Percentiles rank a stretch among this genome's conserved stretches.
These are phyloP conservation scores for Cryptosporidium tyzzeri DNA, from an alignment of 169 alveolate species.

Conservation along the genomic window DNA sequence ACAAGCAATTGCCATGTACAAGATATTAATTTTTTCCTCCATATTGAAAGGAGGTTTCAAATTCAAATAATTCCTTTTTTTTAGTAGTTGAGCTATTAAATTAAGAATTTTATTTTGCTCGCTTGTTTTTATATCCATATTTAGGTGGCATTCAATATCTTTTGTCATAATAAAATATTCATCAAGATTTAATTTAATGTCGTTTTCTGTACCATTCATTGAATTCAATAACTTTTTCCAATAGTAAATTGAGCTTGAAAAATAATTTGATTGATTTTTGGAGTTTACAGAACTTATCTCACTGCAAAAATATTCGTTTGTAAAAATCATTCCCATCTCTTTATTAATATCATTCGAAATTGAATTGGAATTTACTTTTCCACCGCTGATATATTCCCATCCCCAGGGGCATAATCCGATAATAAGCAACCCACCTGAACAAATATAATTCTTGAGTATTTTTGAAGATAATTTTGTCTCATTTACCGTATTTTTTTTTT, in stretches of 20 bases:
- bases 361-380: not conserved
- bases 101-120: conserved; percentile 20
- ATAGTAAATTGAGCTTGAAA: conserved; percentile 32
- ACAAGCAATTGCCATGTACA: conserved; percentile 22
- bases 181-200: not conserved
- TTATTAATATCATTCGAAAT: conserved; percentile 20
- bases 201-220: not conserved
- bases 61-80: conserved; percentile 7
- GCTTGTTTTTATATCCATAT: not conserved
- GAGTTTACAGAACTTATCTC: not conserved
- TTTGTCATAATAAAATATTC: conserved; percentile 15
- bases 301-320: conserved; percentile 19
- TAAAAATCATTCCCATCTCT: conserved; percentile 57
- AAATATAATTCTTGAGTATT: conserved; percentile 13
- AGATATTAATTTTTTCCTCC: conserved; percentile 2
- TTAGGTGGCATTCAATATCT: conserved; percentile 32
- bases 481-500: not conserved
- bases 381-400: conserved; percentile 41
- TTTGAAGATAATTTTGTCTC: conserved; percentile 6
- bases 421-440: conserved; percentile 14
- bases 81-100: conserved; percentile 25
- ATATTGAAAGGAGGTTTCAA: conserved; percentile 51
- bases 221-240: conserved; percentile 8
- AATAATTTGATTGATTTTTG: not conserved
- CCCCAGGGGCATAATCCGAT: conserved; percentile 74